Conservation (phyloP, 352 stramenopile species). For the Globisporangium cystogenes region DNA sequence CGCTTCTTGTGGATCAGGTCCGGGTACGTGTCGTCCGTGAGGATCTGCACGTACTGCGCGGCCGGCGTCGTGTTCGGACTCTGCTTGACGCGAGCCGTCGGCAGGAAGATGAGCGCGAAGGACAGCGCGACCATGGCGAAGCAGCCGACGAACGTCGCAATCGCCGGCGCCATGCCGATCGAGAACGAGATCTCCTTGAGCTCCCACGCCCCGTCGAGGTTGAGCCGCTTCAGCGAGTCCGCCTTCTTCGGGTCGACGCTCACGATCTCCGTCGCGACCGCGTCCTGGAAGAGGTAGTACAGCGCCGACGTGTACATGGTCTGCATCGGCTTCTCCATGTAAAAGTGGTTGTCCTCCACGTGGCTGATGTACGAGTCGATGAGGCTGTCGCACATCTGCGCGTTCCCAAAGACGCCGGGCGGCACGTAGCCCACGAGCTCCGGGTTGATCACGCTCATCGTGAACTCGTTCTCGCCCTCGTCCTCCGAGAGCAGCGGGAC, state of each 20-base stretch:
- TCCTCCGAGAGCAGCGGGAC: constrained; percentile 4
- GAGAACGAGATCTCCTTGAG: constrained; percentile 44
- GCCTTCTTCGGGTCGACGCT: constrained; percentile 14
- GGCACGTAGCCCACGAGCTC: constrained; percentile 1
- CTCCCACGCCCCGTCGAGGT: constrained; percentile 10
- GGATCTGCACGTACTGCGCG: constrained; percentile 62
- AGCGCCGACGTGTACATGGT: constrained; percentile 34
- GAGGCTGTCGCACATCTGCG: constrained; percentile 23
- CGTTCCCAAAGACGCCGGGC: constrained; percentile 3
- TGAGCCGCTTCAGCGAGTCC: constrained; percentile 8
- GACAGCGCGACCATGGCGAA: constrained; percentile 46
- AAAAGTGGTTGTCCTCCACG: constrained; percentile 19
- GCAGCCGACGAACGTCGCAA: constrained; percentile 44
- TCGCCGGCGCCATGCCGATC: constrained; percentile 29
- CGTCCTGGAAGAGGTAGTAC: constrained; percentile 46
- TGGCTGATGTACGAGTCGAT: constrained; percentile 18
- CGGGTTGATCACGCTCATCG: constrained; percentile 5
- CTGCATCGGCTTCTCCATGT: constrained; percentile 16
- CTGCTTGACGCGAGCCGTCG: constrained; percentile 45
- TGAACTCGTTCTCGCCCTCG: constrained; percentile 6
- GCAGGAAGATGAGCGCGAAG: constrained; percentile 46
- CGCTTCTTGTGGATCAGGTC: constrained; percentile 71
- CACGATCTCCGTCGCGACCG: constrained; percentile 22
- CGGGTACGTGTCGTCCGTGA: constrained; percentile 66
- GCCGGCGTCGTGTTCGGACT: constrained; percentile 55